Evolutionary conservation across 805 yeast species (phyloP), one percentile per base, ranked within the genome.

Genomic region (Candida corydali): DNA sequence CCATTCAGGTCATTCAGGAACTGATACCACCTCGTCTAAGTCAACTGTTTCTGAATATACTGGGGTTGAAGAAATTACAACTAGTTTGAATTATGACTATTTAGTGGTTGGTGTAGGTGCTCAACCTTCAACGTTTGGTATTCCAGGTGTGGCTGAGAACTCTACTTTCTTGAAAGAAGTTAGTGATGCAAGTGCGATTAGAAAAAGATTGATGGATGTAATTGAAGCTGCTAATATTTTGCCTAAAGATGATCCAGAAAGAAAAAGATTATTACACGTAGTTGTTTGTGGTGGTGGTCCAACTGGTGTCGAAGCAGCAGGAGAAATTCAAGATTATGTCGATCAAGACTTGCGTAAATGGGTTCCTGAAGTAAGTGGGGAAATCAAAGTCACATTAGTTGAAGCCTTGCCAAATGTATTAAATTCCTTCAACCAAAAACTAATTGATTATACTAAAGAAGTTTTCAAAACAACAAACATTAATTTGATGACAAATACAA

Each of bases 261-360:
- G 97, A 65, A 76, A 79, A 65, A 78, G 95, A 61, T 74, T 91
- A 52, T 75, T 89, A 58, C 83, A 82, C 44, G 81, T 88, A 51
- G 91, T 91, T 44, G 95, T 91, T 44, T 94, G 93, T 49, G 98
- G 98, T 54, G 98, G 97, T 65, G 98, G 98, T 46, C 97, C 98
- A 59, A 89, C 98, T 29, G 98, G 98, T 69, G 96, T 89, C 44
- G 97, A 88, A 68, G 84, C 88, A 52, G 96, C 97, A 49, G 98
- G 95, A 55, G 97, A 91, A 66, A 69, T 89, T 51, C 94, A 85
- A 67, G 98, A 89, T 64, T 91, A 86, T 65, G 84, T 88, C 44
- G 88, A 85, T 61, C 94, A 89, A 62, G 98, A 89, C 63, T 73
- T 89, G 64, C 66, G 69, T 52, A 85, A 82, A 65, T 86, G 94